Evolutionary conservation across 768 basidiomycete genomes (phyloP).

Genomic region (Termitomyces titanicus): DNA sequence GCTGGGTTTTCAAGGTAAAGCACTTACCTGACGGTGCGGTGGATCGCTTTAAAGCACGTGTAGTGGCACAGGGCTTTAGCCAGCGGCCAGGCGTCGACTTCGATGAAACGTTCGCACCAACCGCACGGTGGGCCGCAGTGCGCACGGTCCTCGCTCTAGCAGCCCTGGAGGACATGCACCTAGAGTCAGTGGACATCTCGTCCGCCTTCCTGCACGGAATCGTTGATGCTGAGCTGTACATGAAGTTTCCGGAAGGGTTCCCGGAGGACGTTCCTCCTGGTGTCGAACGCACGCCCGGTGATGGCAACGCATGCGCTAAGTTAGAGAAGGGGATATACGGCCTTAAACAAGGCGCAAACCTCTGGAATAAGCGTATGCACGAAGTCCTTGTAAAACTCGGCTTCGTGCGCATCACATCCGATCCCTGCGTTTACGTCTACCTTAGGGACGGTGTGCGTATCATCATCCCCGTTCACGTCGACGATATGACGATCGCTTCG

Average conservation of each 20-base stretch:
- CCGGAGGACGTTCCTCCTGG: background rate
- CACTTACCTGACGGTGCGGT: slow-evolving; percentile 35
- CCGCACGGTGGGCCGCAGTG: slow-evolving; percentile 16
- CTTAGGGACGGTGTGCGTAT: background rate
- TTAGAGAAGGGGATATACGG: background rate
- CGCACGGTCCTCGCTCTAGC: slow-evolving; percentile 20
- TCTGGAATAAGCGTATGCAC: background rate
- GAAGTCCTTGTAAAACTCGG: background rate
- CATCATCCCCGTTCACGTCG: slow-evolving; percentile 1
- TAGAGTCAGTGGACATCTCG: slow-evolving; percentile 10
- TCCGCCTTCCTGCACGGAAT: background rate
- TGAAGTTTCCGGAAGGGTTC: background rate
- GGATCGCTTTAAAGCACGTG: slow-evolving; percentile 32
- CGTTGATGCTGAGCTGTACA: background rate
- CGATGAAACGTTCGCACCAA: slow-evolving; percentile 33
- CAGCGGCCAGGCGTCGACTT: slow-evolving; percentile 39
- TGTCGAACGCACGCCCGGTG: background rate
- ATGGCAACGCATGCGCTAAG: background rate
- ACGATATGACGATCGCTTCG: background rate
- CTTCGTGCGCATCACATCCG: background rate
- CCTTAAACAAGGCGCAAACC: background rate
- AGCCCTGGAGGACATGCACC: slow-evolving; percentile 22
- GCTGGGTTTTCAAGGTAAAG: slow-evolving; percentile 42
- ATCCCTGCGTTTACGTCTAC: background rate
- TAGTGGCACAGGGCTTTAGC: slow-evolving; percentile 38